Conservation (phyloP, 169 alveolate genomes). For the Perkinsus chesapeaki region DNA sequence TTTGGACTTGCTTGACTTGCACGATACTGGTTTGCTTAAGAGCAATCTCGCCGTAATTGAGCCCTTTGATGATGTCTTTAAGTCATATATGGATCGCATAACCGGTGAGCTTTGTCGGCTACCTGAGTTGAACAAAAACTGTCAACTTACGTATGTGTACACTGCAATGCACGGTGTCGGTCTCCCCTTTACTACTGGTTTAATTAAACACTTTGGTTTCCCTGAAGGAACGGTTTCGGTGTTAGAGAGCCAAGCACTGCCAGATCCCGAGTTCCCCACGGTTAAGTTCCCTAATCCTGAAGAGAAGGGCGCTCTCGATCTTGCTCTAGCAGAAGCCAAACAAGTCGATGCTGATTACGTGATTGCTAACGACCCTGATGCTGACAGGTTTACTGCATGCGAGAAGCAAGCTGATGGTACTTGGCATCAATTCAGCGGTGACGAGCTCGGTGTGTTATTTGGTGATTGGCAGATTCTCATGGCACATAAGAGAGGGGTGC, state of each 20-base stretch:
- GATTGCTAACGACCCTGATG: conserved; percentile 76
- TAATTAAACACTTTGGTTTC: background rate
- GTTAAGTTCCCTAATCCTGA: conserved; percentile 67
- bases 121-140: conserved; percentile 25
- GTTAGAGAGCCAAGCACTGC: conserved; percentile 41
- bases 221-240: background rate
- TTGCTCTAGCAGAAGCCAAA: conserved; percentile 48
- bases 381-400: conserved; percentile 67
- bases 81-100: conserved; percentile 36
- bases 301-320: conserved; percentile 56
- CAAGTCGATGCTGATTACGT: conserved; percentile 39
- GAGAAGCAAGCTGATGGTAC: conserved; percentile 31
- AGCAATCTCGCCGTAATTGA: background rate
- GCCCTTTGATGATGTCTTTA: conserved; percentile 38
- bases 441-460: conserved; percentile 32
- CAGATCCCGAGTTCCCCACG: conserved; percentile 67
- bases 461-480: conserved; percentile 1
- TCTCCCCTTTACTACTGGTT: background rate
- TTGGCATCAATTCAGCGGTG: conserved; percentile 35
- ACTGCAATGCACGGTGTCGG: conserved; percentile 81
- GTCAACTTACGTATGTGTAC: conserved; percentile 46
- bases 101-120: conserved; percentile 36
- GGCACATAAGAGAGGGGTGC: conserved; percentile 2
- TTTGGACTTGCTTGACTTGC: background rate
- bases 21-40: background rate